phyloP scores from a whole-genome alignment of 305 asterid genomes.

The Solanum aculeatissimum region DNA sequence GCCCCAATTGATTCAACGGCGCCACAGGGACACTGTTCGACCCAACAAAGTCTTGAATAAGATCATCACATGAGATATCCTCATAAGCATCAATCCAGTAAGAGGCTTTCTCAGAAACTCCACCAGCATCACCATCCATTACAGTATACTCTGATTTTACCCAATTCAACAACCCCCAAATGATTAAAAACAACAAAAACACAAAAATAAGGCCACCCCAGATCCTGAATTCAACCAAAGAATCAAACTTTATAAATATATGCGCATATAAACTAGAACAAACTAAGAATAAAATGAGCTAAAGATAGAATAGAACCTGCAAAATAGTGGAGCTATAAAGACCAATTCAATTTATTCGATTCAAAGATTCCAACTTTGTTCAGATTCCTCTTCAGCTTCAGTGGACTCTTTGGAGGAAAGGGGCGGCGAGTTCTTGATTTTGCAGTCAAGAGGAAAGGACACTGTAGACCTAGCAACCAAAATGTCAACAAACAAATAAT shows the following conservation, averaged over 20 bases:
- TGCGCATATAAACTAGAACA: background rate
- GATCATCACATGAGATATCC: constrained; percentile 64
- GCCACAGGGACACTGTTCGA: constrained; percentile 5
- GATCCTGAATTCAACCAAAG: background rate
- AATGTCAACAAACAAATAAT: background rate
- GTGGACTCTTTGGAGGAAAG: background rate
- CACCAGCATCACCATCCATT: constrained; percentile 46
- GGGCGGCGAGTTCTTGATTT: background rate
- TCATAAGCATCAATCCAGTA: constrained; percentile 94
- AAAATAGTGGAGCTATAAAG: background rate
- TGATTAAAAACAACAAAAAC: background rate
- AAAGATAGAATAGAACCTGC: background rate
- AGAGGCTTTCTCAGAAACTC: constrained; percentile 48
- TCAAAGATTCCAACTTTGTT: background rate
- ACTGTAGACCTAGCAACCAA: background rate
- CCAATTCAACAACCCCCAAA: background rate
- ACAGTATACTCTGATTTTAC: background rate
- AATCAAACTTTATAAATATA: background rate
- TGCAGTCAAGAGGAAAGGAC: background rate
- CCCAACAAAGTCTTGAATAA: constrained; percentile 15
- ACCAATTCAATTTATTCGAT: background rate
- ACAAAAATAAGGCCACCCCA: background rate
- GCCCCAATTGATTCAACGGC: constrained; percentile 8
- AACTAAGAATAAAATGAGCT: background rate
- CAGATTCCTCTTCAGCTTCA: background rate